These are phyloP conservation scores for Wickerhamomyces bovis DNA, from an alignment of 805 yeast genomes.

Conservation along the genomic window DNA sequence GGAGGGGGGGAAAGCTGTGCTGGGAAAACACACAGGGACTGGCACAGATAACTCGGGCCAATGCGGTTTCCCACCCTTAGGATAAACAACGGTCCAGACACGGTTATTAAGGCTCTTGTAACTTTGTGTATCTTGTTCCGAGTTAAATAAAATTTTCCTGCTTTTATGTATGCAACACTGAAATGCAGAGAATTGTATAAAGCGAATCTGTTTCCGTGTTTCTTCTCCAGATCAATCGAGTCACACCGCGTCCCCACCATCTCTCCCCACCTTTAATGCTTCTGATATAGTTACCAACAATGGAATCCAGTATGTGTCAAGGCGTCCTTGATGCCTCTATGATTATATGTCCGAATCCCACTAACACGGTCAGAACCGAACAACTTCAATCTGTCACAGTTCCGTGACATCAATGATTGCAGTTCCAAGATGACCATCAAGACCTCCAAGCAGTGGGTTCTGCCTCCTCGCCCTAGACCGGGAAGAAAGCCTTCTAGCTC, in stretches of 20 bases:
- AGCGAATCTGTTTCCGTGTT: background rate
- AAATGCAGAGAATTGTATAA: background rate
- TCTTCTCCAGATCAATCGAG: background rate
- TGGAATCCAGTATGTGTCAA: background rate
- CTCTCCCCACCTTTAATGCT: background rate
- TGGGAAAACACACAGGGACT: background rate
- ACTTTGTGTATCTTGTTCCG: background rate
- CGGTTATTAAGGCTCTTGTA: background rate
- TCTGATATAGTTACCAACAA: background rate
- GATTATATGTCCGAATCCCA: background rate
- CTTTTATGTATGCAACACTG: constrained; percentile 1
- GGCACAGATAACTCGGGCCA: background rate
- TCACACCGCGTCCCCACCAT: background rate
- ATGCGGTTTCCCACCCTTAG: constrained; percentile 1
- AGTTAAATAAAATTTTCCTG: background rate
- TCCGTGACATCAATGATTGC: constrained; percentile 9
- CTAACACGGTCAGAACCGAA: constrained; percentile 1
- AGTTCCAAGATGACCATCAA: constrained; percentile 29
- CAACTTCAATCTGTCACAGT: constrained; percentile 12
- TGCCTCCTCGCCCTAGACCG: constrained; percentile 81
- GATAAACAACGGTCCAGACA: background rate
- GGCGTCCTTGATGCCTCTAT: background rate
- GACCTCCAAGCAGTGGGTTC: constrained; percentile 76
- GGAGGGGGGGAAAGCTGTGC: background rate
- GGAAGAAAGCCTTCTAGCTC: constrained; percentile 48